Evolutionary conservation across 768 basidiomycete genomes (phyloP), one percentile per base, ranked within the genome.

Genomic region (Phaffia tasmanica): DNA sequence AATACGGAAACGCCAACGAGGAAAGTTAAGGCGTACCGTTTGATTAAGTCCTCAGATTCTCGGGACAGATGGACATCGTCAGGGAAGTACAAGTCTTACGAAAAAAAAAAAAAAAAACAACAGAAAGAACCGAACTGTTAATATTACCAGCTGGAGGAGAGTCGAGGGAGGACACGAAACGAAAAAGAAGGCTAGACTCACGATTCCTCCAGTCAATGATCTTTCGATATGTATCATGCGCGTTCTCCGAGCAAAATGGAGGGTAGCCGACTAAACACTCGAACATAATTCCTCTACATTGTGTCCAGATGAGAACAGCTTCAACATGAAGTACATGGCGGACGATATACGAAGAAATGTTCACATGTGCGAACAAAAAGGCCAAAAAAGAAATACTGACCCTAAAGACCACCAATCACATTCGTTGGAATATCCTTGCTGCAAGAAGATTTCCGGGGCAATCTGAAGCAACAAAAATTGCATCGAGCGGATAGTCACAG

Each of bases 401-500:
- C 95, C 95, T 32, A 98, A 81, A 9, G 93, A 95, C 95, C 95
- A 99, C 92, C 93, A 98, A 76, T 99, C 95, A 73, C 93, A 97
- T 77, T 94, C 93, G 73, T 93, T 89, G 27, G 89, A 91, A 75
- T 98, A 98, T n/a, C 95, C 95, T 74, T 89, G 86, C 75, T 93
- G 90, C 68, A 87, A 77, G 81, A 98, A 98, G 73, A 97, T 95
- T 76, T 98, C 93, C 0, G 93, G 92, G 2, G 94, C 91, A 72
- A 97, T 95, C 76, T 77, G 51, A 2, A 32, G 29, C 4, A 18
- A 25, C 29, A 35, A 53, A 18, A 18, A 2, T 9, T 58, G 25
- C 6, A 49, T 35, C 51, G 51, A 18, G 7, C 15, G 35, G 54
- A 56, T 19, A 46, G 63, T 46, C 30, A 62, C 11, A 30, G 25